These are phyloP conservation scores for Neurospora hispaniola DNA, from an alignment of 495 filamentous ascomycete species.

Conservation along the genomic window DNA sequence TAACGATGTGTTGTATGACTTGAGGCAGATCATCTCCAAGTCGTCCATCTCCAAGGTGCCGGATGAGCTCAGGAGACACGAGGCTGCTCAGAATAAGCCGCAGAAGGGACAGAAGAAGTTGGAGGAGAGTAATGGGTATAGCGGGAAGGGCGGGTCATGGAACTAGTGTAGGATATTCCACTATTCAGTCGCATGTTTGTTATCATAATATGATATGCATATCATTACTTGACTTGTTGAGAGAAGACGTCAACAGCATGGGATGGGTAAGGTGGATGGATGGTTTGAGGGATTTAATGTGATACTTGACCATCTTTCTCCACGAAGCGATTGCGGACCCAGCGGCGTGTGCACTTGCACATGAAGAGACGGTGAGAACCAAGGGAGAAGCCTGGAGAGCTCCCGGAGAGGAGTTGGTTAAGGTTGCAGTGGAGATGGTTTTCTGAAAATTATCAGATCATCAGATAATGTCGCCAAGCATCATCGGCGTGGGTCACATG, in stretches of 20 bases:
- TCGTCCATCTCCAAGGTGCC: conserved; percentile 82
- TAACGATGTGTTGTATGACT: conserved; percentile 85
- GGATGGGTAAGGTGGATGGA: neutral
- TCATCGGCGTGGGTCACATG: neutral
- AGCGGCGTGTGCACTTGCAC: neutral
- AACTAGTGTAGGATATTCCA: conserved; percentile 1
- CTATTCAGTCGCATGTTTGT: neutral
- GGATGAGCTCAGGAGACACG: conserved; percentile 87
- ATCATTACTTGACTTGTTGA: neutral
- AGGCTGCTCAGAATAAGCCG: conserved; percentile 77
- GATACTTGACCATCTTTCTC: neutral
- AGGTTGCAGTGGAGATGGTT: neutral
- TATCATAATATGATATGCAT: neutral
- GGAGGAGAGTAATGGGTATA: conserved; percentile 21
- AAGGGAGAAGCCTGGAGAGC: neutral
- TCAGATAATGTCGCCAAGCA: neutral
- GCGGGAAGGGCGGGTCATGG: conserved; percentile 21
- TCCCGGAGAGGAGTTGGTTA: neutral
- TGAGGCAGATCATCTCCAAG: conserved; percentile 94
- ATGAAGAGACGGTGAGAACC: neutral
- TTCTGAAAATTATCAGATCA: neutral
- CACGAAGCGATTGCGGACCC: neutral
- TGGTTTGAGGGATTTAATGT: neutral
- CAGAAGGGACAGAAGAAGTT: conserved; percentile 24
- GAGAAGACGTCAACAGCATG: neutral